Evolutionary conservation across 768 basidiomycete genomes (phyloP), one percentile per base, ranked within the genome.

Genomic region (Scleroderma bovista): DNA sequence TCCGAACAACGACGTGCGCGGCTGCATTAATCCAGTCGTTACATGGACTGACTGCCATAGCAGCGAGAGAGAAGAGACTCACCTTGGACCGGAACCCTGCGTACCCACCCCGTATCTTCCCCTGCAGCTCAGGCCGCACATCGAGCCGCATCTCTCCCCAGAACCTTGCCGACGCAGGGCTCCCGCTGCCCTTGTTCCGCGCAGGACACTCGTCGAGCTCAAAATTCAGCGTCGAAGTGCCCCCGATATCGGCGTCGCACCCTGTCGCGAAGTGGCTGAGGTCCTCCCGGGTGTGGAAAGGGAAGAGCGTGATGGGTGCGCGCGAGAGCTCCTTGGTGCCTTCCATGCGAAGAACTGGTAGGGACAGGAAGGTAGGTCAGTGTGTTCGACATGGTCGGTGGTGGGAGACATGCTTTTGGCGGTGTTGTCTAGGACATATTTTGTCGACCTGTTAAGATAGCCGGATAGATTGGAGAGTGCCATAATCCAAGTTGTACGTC

Each of bases 11-110:
- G 89, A 86, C n/a, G 88, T 78, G 19, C 90, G 77, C 22, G 75
- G 70, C 86, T 92, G 51, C 10, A n/a, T 48, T 22, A 19, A 16
- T 12, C 33, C 38, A 26, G 17, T 48, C 45, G 39, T 33, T 34
- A 19, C 12, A n/a, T 15, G 12, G n/a, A 20, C 23, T 12, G 10
- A 15, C 3, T 29, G n/a, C 9, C 12, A 53, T 2, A 23, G 19
- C 17, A 41, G 44, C n/a, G 29, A 7, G 46, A 45, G 24, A n/a
- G n/a, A n/a, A n/a, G 42, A 17, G 4, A 26, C 10, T 52, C 48
- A 88, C 92, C 74, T 84, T 87, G 63, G 84, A 95, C 55, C 91
- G 73, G 63, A 97, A 90, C 16, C 91, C 94, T 15, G 92, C 90
- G 67, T 95, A 98, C 0, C 94, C 94, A 6, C 84, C 83, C 43